A percentile compares a stretch with the other conserved stretches of the same genome.
phyloP scores from a whole-genome alignment of 169 alveolate species.

The Plasmodium berghei region DNA sequence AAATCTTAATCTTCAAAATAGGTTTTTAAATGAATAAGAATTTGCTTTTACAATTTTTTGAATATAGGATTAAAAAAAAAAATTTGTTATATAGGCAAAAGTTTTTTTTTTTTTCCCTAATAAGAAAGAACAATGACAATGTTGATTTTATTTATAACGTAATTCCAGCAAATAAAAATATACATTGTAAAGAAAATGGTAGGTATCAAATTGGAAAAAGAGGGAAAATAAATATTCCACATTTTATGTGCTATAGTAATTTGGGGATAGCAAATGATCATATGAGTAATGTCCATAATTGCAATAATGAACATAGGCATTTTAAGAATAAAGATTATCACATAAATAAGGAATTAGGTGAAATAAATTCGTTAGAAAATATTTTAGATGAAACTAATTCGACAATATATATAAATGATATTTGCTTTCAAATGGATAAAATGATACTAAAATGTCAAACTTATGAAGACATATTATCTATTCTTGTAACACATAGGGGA shows the following conservation, averaged over 20 bases:
- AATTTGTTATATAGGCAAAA: background rate
- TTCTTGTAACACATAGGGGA: slow-evolving; percentile 86
- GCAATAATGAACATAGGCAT: background rate
- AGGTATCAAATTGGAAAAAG: too few relatives aligned
- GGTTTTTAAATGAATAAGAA: background rate
- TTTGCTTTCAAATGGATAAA: slow-evolving; percentile 85
- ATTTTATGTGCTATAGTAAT: too few relatives aligned
- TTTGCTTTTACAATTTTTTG: background rate
- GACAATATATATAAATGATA: slow-evolving; percentile 79
- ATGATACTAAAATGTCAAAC: slow-evolving; percentile 77
- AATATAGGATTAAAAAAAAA: background rate
- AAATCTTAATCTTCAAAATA: background rate
- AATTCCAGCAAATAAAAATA: too few relatives aligned
- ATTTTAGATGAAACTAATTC: slow-evolving; percentile 72
- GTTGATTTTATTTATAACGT: background rate
- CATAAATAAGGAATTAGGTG: background rate
- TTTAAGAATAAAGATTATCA: background rate
- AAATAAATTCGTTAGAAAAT: slow-evolving; percentile 44
- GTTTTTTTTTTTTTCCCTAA: too few relatives aligned
- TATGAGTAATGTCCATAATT: background rate
- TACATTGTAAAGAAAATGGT: too few relatives aligned
- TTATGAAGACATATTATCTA: slow-evolving; percentile 80
- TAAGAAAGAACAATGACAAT: slow-evolving; percentile 1
- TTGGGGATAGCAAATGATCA: too few relatives aligned
- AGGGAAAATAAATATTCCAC: too few relatives aligned